Conservation (phyloP, 352 stramenopile species). For the Phytophthora vignae region DNA sequence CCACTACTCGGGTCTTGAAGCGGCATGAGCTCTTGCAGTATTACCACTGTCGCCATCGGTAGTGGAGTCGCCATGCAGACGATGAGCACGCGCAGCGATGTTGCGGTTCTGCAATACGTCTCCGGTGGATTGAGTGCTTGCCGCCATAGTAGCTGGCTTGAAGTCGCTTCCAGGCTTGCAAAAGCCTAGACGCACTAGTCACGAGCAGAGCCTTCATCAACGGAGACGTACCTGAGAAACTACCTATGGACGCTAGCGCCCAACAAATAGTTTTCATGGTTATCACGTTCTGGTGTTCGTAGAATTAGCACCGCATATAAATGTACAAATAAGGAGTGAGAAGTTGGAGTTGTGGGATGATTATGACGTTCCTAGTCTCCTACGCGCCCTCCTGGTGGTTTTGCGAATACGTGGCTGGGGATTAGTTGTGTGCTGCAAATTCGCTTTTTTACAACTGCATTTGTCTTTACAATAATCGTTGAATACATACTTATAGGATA, state of each 20-base stretch:
- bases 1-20: conserved; percentile 15
- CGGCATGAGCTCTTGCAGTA: conserved; percentile 13
- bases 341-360: conserved; percentile 1
- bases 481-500: too few species aligned
- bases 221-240: background rate
- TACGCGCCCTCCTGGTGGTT: conserved; percentile 18
- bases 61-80: conserved; percentile 12
- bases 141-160: conserved; percentile 5
- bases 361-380: conserved; percentile 1
- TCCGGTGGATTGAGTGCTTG: conserved; percentile 21
- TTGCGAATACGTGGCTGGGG: conserved; percentile 14
- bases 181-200: background rate
- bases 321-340: too few species aligned
- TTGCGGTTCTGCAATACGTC: background rate
- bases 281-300: too few species aligned
- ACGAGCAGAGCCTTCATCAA: background rate
- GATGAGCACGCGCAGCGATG: background rate
- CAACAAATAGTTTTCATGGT: background rate
- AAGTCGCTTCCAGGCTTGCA: conserved; percentile 2
- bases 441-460: too few species aligned
- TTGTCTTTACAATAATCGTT: too few species aligned
- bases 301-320: too few species aligned
- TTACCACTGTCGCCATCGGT: conserved; percentile 2
- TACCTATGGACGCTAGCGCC: background rate
- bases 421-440: too few species aligned